phyloP scores from a whole-genome alignment of 331 rosid species.

The Prunus yedoensis region DNA sequence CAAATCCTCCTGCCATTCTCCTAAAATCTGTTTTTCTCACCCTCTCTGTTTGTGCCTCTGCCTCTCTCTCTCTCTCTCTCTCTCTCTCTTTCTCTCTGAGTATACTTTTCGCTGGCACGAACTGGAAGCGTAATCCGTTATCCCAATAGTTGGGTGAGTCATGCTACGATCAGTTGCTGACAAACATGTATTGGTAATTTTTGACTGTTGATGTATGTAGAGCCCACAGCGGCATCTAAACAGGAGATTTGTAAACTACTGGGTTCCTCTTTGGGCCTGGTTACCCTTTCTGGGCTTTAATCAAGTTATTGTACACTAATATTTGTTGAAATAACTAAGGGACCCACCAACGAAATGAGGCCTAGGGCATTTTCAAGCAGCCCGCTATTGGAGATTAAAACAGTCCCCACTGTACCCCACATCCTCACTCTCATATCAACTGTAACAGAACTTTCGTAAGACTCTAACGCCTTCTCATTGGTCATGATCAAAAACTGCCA shows the following conservation, averaged over 20 bases:
- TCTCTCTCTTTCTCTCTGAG: background rate
- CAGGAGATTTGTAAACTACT: background rate
- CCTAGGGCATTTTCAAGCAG: background rate
- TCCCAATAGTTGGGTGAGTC: background rate
- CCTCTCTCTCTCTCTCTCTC: background rate
- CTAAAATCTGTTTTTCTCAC: background rate
- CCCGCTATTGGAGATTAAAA: background rate
- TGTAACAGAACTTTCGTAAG: background rate
- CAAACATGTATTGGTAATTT: too few species aligned
- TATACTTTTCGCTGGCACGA: background rate
- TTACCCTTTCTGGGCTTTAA: too few species aligned
- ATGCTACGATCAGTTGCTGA: too few species aligned
- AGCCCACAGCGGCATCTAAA: too few species aligned
- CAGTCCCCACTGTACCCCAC: too few species aligned
- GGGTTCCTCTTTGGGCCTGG: background rate
- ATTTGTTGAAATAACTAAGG: background rate
- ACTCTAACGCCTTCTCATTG: background rate
- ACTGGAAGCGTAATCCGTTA: background rate
- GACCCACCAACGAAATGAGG: background rate
- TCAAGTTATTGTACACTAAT: too few species aligned
- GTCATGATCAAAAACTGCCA: background rate
- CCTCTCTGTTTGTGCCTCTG: background rate
- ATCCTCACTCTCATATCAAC: too few species aligned
- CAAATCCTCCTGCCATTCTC: constrained; percentile 70
- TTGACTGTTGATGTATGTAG: too few species aligned